phyloP scores from a whole-genome alignment of 1,139 yeast genomes.

The Pichia sp. region DNA sequence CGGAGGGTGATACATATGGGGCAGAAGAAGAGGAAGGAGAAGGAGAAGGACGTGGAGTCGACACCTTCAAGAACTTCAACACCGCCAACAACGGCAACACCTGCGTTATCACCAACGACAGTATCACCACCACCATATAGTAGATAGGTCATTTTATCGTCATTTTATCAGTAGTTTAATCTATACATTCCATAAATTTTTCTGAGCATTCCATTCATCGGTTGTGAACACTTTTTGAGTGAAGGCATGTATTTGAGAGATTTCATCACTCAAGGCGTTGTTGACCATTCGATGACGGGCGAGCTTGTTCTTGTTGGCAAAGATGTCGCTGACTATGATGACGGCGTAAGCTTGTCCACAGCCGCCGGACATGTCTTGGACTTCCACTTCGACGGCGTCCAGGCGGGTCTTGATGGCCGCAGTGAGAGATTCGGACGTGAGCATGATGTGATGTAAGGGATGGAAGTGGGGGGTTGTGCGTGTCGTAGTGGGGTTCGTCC shows the following conservation, averaged over 20 bases:
- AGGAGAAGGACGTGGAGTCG: too few species aligned
- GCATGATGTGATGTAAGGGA: not conserved
- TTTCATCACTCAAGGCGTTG: slow-evolving; percentile 69
- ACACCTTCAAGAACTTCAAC: too few species aligned
- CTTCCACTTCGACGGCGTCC: slow-evolving; percentile 50
- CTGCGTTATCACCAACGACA: not conserved
- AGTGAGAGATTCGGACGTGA: slow-evolving; percentile 41
- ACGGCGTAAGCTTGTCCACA: slow-evolving; percentile 88
- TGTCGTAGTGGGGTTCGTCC: too few species aligned
- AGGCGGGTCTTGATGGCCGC: slow-evolving; percentile 44
- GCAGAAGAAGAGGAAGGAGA: not conserved
- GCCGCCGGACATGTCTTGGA: slow-evolving; percentile 72
- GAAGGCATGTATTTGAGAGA: slow-evolving; percentile 85
- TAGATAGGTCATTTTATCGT: not conserved
- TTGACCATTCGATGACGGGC: slow-evolving; percentile 86
- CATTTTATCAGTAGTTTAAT: not conserved
- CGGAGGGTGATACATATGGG: slow-evolving; percentile 43
- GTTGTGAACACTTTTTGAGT: slow-evolving; percentile 81
- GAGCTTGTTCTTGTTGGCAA: slow-evolving; percentile 76
- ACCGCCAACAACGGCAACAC: not conserved
- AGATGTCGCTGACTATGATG: slow-evolving; percentile 71
- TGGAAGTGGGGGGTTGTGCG: too few species aligned
- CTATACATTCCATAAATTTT: slow-evolving; percentile 20
- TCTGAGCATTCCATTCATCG: slow-evolving; percentile 54
- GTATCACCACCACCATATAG: not conserved